These are phyloP conservation scores for Cornus florida DNA, from an alignment of 148 eudicot species.

Conservation along the genomic window DNA sequence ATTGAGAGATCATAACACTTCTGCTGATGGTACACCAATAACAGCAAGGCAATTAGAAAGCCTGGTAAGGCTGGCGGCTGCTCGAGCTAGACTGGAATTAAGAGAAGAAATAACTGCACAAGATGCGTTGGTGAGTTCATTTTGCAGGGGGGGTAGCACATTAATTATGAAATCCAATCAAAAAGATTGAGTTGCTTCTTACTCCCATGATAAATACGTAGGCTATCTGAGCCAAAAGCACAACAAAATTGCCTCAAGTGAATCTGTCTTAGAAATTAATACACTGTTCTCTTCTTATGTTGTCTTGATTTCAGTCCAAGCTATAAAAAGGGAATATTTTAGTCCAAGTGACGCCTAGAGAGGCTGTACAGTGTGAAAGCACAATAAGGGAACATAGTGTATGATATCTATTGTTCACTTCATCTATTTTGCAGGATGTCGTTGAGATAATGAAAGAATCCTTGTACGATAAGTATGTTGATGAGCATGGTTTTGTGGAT, in stretches of 20 bases:
- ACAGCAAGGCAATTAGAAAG: constrained; percentile 98
- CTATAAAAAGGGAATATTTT: too few species aligned
- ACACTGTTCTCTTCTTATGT: not conserved
- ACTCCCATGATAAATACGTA: too few species aligned
- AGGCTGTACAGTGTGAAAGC: too few species aligned
- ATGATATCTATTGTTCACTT: not conserved
- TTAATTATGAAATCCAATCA: not conserved
- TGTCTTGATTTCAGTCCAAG: not conserved
- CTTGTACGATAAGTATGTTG: constrained; percentile 84
- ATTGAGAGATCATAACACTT: constrained; percentile 83
- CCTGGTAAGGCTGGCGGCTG: constrained; percentile 91
- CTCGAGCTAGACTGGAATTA: constrained; percentile 90
- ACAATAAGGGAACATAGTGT: too few species aligned
- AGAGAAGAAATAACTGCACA: constrained; percentile 85
- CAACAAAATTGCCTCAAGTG: too few species aligned
- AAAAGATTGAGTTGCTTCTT: not conserved
- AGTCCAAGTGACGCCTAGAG: too few species aligned
- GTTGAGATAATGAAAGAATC: constrained; percentile 99
- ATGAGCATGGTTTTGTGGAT: constrained; percentile 89
- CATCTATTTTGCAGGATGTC: constrained; percentile 65
- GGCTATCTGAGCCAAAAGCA: too few species aligned
- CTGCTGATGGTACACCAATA: constrained; percentile 97
- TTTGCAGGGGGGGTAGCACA: not conserved
- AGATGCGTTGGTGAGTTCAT: constrained; percentile 81
- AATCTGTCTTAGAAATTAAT: not conserved